Conservation (phyloP, 139 green algal genomes). For the Micromonas commoda region DNA sequence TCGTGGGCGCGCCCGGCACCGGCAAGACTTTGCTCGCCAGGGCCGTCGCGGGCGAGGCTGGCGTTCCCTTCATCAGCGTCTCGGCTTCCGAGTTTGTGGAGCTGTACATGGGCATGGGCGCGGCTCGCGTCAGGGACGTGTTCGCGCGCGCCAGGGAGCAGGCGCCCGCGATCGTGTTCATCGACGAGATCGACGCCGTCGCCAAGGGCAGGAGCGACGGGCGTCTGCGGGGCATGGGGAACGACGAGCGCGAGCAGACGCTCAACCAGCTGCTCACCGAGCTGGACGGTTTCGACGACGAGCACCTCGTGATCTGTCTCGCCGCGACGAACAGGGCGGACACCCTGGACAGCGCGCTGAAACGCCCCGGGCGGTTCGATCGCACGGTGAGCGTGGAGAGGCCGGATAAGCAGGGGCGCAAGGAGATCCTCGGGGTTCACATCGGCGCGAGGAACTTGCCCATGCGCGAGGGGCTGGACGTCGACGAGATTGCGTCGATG, state of each 20-base stretch:
- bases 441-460: background rate
- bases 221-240: slow-evolving; percentile 61
- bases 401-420: slow-evolving; percentile 20
- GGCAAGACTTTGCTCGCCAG: slow-evolving; percentile 96
- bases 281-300: slow-evolving; percentile 70
- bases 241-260: slow-evolving; percentile 85
- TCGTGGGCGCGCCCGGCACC: slow-evolving; percentile 73
- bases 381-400: slow-evolving; percentile 33
- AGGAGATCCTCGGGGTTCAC: slow-evolving; percentile 26
- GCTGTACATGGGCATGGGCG: slow-evolving; percentile 90
- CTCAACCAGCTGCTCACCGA: slow-evolving; percentile 89
- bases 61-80: slow-evolving; percentile 79
- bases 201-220: slow-evolving; percentile 56
- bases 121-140: slow-evolving; percentile 69
- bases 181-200: slow-evolving; percentile 91
- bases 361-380: slow-evolving; percentile 77
- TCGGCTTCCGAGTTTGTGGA: slow-evolving; percentile 51
- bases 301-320: slow-evolving; percentile 76
- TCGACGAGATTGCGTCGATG: slow-evolving; percentile 21
- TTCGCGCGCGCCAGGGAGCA: slow-evolving; percentile 72
- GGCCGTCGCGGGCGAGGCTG: slow-evolving; percentile 87
- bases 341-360: slow-evolving; percentile 73
- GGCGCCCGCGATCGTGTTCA: slow-evolving; percentile 84
- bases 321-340: slow-evolving; percentile 87
- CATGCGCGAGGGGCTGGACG: background rate